Base-by-base conservation (phyloP, 176 grass and related monocot genomes). In the Juncus inflexus region DNA sequence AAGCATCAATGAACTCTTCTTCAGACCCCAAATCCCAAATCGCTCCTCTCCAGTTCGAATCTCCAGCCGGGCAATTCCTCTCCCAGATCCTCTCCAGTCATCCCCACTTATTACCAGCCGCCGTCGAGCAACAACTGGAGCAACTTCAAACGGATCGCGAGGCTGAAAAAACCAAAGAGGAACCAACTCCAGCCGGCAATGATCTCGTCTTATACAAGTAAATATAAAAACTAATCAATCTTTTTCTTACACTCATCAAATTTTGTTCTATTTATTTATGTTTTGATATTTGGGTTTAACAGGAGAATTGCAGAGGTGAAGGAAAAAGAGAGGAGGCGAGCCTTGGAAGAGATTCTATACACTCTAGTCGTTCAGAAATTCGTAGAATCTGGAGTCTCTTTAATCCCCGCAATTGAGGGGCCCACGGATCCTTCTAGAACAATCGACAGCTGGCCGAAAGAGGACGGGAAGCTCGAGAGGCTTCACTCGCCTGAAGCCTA, bases 231-330 rank as follows among this genome's bases (percentile, higher is more conserved):
- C 51, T 50, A 50, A n/a, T 41, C 40, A 37, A 52, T 56, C 40
- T 55, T 57, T 42, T 65, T 3, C 28, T 75, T 55, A 28, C 15
- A 56, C 37, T 69, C 6, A 19, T 3, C 19, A 28, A 28, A 28
- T 28, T 28, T 28, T 28, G 19, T 28, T 28, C 66, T 13, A 80
- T 65, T 38, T 50, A 40, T 35, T 15, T 28, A 36, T 51, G 7
- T 81, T 72, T 41, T 84, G 8, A 8, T 19, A 39, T 51, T 55
- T 60, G 41, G 50, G 38, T 58, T 64, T 70, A 50, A 77, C 72
- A 97, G 92, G 78, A 82, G 94, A 65, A 99, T 99, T 53, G 94
- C 94, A 16, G 94, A 99, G 69, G 85, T 99, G 19, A 99, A 99
- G 74, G 94, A 82, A 71, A 99, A 90, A 45, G 94, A 99, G 15